Base-by-base conservation (phyloP, 306 rosid genomes). In the Cicer chorassanicum region DNA sequence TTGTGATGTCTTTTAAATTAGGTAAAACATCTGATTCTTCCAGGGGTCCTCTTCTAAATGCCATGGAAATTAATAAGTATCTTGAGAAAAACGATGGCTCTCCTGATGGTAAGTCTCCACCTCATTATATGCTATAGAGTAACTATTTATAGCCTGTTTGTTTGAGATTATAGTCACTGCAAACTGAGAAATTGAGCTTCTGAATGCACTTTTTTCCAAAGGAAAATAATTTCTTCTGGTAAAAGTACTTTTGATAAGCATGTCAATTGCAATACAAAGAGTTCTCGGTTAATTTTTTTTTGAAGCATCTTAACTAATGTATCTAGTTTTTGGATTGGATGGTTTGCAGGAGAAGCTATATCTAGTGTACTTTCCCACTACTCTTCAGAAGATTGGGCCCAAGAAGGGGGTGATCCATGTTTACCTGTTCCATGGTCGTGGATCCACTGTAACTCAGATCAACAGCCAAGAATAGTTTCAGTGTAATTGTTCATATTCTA, bases 361-460 rank as follows among this genome's bases (percentile, higher is more conserved):
- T 82, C 84, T 60, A 78, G 80, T 82, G 80, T 90, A 50, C 77
- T 86, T 78, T 90, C 93, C 73, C 82, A 74, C 41, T 89, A 87
- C 83, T 76, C 95, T 50, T 84, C 90, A 14, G 80, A 73, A 72
- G 86, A 84, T 66, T 92, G 96, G 98, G 89, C 87, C 9, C 85
- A 80, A 56, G 98, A 94, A 85, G 96, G 96, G 5, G 99, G 99
- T 60, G 99, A 94, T 54, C 96, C 99, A n/a, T 94, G 98, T 84
- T 70, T 87, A 49, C 99, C 99, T 69, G 98, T 85, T 80, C 88
- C 99, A 29, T 94, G 99, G 99, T 89, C 99, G 43, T 94, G 99
- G 97, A 79, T 92, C 84, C 90, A 63, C 14, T 94, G 99, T 73
- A 90, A 82, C 89, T 77, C 92, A 36, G 93, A 92, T 83, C 83